A percentile compares a stretch with the other conserved stretches of the same genome.
These are phyloP conservation scores for Metschnikowia continentalis DNA, from an alignment of 805 yeast genomes.

Conservation along the genomic window DNA sequence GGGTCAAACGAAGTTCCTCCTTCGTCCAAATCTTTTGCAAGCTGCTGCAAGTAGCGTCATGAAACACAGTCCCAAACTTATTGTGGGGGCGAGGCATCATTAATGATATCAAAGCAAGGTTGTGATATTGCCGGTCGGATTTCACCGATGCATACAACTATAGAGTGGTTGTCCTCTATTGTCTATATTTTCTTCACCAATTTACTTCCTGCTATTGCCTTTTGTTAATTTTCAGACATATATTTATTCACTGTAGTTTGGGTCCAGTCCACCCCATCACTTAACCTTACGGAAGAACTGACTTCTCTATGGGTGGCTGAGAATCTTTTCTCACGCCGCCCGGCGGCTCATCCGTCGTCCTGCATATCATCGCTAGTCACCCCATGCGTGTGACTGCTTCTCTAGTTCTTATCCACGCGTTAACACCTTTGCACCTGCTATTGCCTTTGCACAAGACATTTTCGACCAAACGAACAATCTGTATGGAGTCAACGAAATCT, in stretches of 20 bases:
- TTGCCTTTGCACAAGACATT: constrained; percentile 97
- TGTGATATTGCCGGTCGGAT: constrained; percentile 72
- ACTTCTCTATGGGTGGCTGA: too few relatives aligned
- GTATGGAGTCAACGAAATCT: constrained; percentile 90
- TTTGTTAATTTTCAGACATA: too few relatives aligned
- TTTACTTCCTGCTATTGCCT: constrained; percentile 84
- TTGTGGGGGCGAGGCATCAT: constrained; percentile 47
- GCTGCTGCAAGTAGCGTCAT: background rate
- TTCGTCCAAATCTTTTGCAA: background rate
- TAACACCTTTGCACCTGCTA: too few relatives aligned
- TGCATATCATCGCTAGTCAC: too few relatives aligned
- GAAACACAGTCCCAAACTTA: background rate
- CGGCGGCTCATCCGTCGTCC: too few relatives aligned
- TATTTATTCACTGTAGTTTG: too few relatives aligned
- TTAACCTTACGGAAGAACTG: too few relatives aligned
- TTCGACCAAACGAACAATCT: constrained; percentile 83
- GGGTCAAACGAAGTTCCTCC: background rate
- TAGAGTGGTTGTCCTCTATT: constrained; percentile 80
- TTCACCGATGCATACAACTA: constrained; percentile 82
- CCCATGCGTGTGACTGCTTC: too few relatives aligned
- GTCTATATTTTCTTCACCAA: constrained; percentile 85
- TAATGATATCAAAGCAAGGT: constrained; percentile 46
- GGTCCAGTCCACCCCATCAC: too few relatives aligned
- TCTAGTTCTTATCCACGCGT: too few relatives aligned
- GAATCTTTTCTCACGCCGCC: too few relatives aligned